Evolutionary conservation across 768 basidiomycete species (phyloP).

Genomic region (Gymnopilus dilepis): DNA sequence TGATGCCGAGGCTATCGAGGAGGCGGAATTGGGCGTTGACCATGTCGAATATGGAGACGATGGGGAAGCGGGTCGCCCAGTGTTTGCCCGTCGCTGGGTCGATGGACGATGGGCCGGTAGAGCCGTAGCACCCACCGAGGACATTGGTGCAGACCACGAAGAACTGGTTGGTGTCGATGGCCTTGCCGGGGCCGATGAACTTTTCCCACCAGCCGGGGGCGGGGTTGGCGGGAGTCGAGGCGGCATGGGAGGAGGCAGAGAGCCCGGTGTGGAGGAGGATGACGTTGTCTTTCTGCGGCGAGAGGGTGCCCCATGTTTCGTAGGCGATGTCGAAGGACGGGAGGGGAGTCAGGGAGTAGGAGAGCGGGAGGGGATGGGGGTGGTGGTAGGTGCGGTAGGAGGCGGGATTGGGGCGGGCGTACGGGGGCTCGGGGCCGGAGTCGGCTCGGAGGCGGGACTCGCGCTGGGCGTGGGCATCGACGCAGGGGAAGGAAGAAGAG

Average conservation of each 20-base stretch:
- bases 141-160: conserved; percentile 97
- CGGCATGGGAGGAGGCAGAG: conserved; percentile 94
- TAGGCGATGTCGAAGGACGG: conserved; percentile 88
- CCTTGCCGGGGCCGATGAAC: conserved; percentile 94
- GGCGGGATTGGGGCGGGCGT: conserved; percentile 77
- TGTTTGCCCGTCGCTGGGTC: conserved; percentile 70
- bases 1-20: conserved; percentile 82
- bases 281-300: conserved; percentile 77
- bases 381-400: conserved; percentile 78
- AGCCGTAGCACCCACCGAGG: conserved; percentile 96
- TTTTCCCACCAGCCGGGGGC: conserved; percentile 98
- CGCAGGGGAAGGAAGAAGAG: conserved; percentile 64
- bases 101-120: conserved; percentile 90
- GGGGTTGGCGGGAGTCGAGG: conserved; percentile 76
- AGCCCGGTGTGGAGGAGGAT: conserved; percentile 96
- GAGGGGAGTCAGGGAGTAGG: conserved; percentile 55
- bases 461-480: conserved; percentile 79
- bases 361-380: conserved; percentile 62
- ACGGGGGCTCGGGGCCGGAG: conserved; percentile 81
- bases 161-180: conserved; percentile 91
- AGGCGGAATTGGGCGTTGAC: conserved; percentile 89
- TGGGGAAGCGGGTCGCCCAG: conserved; percentile 91
- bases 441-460: conserved; percentile 56
- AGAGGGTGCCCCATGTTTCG: conserved; percentile 96
- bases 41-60: conserved; percentile 97